These are phyloP conservation scores for Fusarium mangiferae DNA, from an alignment of 2,329 filamentous ascomycete species.

Conservation along the genomic window DNA sequence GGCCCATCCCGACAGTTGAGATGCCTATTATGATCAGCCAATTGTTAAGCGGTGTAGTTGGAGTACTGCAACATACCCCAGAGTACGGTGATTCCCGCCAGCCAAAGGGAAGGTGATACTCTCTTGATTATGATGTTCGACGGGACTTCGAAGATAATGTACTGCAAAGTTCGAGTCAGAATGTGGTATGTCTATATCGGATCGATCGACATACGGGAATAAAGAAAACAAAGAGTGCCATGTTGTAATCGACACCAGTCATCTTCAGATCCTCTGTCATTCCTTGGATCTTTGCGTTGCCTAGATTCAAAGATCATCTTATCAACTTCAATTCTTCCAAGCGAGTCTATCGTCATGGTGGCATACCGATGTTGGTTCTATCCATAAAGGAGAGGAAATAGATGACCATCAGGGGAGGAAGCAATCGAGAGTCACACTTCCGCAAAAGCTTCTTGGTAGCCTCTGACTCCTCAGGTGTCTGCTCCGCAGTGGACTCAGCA, in stretches of 20 bases:
- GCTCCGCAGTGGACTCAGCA: not conserved
- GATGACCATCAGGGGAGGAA: constrained; percentile 50
- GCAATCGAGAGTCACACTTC: constrained; percentile 78
- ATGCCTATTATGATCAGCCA: not conserved
- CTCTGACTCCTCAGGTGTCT: not conserved
- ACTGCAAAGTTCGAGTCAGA: not conserved
- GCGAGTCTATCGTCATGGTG: accelerated
- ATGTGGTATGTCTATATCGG: accelerated
- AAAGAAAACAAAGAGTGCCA: constrained; percentile 44
- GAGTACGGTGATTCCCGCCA: not conserved
- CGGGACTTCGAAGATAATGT: constrained; percentile 22
- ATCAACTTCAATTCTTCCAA: not conserved
- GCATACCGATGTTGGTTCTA: constrained; percentile 41
- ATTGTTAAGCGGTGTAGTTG: no score
- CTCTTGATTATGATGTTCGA: constrained; percentile 23
- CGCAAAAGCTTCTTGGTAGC: constrained; percentile 46
- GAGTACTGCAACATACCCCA: not conserved
- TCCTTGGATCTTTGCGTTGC: constrained; percentile 42
- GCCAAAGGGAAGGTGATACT: constrained; percentile 5
- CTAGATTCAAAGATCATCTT: accelerated
- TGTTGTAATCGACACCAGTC: constrained; percentile 66
- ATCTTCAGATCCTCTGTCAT: constrained; percentile 39
- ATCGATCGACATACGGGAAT: not conserved
- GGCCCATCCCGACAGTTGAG: not conserved
- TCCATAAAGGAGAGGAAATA: constrained; percentile 43